Evolutionary conservation across 202 grass and related monocot genomes (phyloP), one percentile per base, ranked within the genome.

Genomic region (Zizania palustris): DNA sequence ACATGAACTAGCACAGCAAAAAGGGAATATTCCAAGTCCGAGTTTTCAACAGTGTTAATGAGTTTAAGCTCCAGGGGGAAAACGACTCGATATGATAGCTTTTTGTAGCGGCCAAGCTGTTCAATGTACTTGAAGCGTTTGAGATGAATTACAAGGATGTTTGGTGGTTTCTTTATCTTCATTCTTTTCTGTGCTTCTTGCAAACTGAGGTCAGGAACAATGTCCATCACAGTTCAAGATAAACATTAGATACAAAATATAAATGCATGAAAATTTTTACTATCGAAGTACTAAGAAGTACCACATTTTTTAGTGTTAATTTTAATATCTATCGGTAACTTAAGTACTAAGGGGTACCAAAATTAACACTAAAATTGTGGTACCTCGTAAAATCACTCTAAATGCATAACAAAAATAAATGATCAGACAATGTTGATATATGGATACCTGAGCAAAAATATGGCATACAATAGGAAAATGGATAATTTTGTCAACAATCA

Each of bases 11-110:
- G 85, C 53, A 98, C 96, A 1, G 91, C 91, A 60, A 98, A 94
- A 59, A 98, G 96, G 35, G 91, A 88, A 73, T 98, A 98, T 59
- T 95, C 91, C 20, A 90, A 73, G 67, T 98, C 96, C 36, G 89
- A 88, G 64, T 97, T 91, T 63, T 92, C 84, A 19, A 87, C 81
- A 22, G 89, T 94, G 67, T 90, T 94, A 63, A 79, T 34, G 34
- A 99, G 96, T 84, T 99, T 99, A 80, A 99, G 91, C 75, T 99
- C 96, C 81, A 99, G 73, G 14, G 96, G 91, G 73, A 99, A 99
- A 81, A 99, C 89, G 51, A 95, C 91, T 53, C 91, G 83, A 45
- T 99, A 99, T 11, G 85, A 90, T 8, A 99, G 68, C 69, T 95
- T 98, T 84, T 95, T 95, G 66, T 95, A 88, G 55, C 96, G 91